Evolutionary conservation across 441 rosid genomes (phyloP).

Genomic region (Pelargonium cotyledonis): DNA sequence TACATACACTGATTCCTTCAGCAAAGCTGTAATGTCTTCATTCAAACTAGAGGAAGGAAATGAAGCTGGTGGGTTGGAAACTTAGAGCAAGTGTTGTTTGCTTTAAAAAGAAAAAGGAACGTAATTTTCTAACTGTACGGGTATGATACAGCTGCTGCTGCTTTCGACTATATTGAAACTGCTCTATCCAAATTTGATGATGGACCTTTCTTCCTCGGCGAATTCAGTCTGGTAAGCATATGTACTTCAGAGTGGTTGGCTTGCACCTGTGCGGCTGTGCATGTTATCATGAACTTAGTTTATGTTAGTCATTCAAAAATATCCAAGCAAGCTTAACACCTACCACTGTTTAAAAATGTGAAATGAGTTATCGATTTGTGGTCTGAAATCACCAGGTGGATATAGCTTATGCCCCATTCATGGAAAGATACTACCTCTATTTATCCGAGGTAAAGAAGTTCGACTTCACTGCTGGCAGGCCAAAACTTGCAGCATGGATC

Average conservation of each 20-base stretch:
- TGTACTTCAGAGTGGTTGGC: not conserved
- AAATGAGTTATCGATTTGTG: not conserved
- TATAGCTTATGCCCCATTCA: slow-evolving; percentile 67
- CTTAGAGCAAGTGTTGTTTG: slow-evolving; percentile 12
- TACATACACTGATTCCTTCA: slow-evolving; percentile 41
- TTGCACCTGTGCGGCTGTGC: not conserved
- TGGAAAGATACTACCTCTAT: slow-evolving; percentile 51
- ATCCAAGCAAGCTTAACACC: not conserved
- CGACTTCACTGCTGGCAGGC: slow-evolving; percentile 56
- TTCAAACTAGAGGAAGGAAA: slow-evolving; percentile 41
- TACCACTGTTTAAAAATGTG: not conserved
- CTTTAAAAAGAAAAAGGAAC: too few species aligned
- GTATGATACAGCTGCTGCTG: slow-evolving; percentile 35
- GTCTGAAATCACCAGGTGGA: slow-evolving; percentile 40
- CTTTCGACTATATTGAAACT: slow-evolving; percentile 58
- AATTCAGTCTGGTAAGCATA: slow-evolving; percentile 50
- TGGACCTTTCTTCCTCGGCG: slow-evolving; percentile 70
- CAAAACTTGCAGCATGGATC: slow-evolving; percentile 65
- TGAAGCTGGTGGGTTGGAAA: slow-evolving; percentile 44
- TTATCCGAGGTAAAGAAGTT: slow-evolving; percentile 42
- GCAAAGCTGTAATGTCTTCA: slow-evolving; percentile 41
- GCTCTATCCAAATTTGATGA: slow-evolving; percentile 57
- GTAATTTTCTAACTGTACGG: not conserved
- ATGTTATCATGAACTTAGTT: not conserved
- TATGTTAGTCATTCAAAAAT: not conserved